Conservation (phyloP, 1,139 yeast species). For the Kluyveromyces sp. region DNA sequence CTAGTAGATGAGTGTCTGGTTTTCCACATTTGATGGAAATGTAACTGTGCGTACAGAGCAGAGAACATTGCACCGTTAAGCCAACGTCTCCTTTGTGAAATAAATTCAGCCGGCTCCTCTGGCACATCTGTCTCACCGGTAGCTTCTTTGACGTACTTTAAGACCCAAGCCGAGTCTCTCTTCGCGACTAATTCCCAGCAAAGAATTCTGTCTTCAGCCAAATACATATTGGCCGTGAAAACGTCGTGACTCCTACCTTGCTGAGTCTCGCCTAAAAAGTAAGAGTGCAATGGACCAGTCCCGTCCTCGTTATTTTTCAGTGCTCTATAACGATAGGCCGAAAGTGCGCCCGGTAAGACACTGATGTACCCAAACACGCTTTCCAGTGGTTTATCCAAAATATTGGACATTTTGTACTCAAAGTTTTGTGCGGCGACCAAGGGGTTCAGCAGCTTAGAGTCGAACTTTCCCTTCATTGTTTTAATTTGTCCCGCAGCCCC, state of each 20-base stretch:
- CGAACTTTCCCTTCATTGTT: slow-evolving; percentile 85
- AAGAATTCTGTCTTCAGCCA: slow-evolving; percentile 93
- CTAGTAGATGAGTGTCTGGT: slow-evolving; percentile 77
- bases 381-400: slow-evolving; percentile 90
- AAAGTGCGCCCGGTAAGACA: slow-evolving; percentile 92
- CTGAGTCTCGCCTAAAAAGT: slow-evolving; percentile 80
- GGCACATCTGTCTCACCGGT: slow-evolving; percentile 98
- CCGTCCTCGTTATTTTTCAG: slow-evolving; percentile 80
- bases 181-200: slow-evolving; percentile 98
- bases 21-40: slow-evolving; percentile 72
- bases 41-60: slow-evolving; percentile 78
- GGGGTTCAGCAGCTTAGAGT: slow-evolving; percentile 76
- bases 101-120: slow-evolving; percentile 79
- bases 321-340: slow-evolving; percentile 90
- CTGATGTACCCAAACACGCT: slow-evolving; percentile 88
- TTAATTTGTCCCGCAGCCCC: slow-evolving; percentile 98
- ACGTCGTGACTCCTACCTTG: slow-evolving; percentile 59
- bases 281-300: slow-evolving; percentile 82
- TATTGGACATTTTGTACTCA: slow-evolving; percentile 93
- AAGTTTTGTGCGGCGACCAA: slow-evolving; percentile 94
- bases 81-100: slow-evolving; percentile 97
- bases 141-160: slow-evolving; percentile 87
- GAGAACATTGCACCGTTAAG: slow-evolving; percentile 97
- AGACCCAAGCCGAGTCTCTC: slow-evolving; percentile 78
- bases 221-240: slow-evolving; percentile 92